Conservation (phyloP, 768 basidiomycete species). For the Lentinus brumalis region DNA sequence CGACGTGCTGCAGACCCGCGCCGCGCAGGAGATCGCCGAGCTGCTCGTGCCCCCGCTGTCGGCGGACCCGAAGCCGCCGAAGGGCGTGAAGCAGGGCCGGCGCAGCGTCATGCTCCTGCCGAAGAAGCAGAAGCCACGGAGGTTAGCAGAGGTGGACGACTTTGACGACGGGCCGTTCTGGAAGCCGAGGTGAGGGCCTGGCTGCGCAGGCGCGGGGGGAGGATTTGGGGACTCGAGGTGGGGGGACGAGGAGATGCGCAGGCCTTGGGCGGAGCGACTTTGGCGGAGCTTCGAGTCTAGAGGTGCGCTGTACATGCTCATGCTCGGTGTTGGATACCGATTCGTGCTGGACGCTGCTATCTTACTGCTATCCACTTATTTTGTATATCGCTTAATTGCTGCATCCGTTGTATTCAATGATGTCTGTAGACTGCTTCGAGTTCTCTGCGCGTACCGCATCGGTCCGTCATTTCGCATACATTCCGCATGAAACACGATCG, state of each 20-base stretch:
- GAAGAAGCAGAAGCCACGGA: slow-evolving; percentile 22
- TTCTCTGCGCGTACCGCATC: not conserved
- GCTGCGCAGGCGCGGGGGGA: too few species aligned
- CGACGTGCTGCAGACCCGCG: slow-evolving; percentile 26
- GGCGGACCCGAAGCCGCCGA: slow-evolving; percentile 11
- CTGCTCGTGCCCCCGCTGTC: slow-evolving; percentile 7
- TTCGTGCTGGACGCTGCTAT: slow-evolving; percentile 9
- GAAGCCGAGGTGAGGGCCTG: slow-evolving; percentile 15
- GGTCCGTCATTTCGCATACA: not conserved
- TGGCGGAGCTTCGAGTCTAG: too few species aligned
- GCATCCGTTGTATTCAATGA: not conserved
- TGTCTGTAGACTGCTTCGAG: not conserved
- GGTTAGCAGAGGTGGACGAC: slow-evolving; percentile 9
- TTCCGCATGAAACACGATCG: too few species aligned
- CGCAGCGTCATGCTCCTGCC: slow-evolving; percentile 18
- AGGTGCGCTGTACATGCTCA: too few species aligned
- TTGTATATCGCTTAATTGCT: slow-evolving; percentile 14
- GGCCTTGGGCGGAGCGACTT: too few species aligned
- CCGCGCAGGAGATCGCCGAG: slow-evolving; percentile 30
- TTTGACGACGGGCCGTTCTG: slow-evolving; percentile 16
- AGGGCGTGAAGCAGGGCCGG: slow-evolving; percentile 13
- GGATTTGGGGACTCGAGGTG: not conserved
- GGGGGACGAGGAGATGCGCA: not conserved
- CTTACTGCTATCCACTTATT: slow-evolving; percentile 16
- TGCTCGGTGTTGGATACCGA: not conserved